A percentile compares a stretch with the other conserved stretches of the same genome.
Conservation (phyloP, 768 basidiomycete species). For the Melanogaster broomeanus region DNA sequence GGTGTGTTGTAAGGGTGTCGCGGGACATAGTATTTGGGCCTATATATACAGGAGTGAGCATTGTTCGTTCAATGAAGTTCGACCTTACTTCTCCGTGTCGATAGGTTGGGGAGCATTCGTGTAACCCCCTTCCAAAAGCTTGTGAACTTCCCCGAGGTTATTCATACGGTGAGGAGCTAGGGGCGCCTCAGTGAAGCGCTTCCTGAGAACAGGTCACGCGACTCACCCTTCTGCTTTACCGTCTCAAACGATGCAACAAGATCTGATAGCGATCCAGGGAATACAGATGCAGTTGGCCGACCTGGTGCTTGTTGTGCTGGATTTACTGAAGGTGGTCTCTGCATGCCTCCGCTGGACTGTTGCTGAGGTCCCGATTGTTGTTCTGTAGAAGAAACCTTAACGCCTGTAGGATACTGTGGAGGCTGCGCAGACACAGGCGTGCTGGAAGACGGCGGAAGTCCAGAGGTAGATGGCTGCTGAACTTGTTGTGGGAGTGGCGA, state of each 20-base stretch:
- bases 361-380: slow-evolving; percentile 34
- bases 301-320: slow-evolving; percentile 44
- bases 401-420: slow-evolving; percentile 70
- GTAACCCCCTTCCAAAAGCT: slow-evolving; percentile 92
- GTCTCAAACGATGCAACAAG: slow-evolving; percentile 93
- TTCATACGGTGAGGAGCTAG: slow-evolving; percentile 79
- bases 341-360: slow-evolving; percentile 42
- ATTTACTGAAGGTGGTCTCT: slow-evolving; percentile 55
- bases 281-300: slow-evolving; percentile 48
- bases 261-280: slow-evolving; percentile 88
- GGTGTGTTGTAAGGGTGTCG: slow-evolving; percentile 92
- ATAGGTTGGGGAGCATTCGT: slow-evolving; percentile 86
- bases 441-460: slow-evolving; percentile 8
- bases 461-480: slow-evolving; percentile 39
- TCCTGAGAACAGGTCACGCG: not conserved
- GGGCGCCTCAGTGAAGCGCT: slow-evolving; percentile 2
- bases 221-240: slow-evolving; percentile 92
- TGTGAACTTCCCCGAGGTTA: slow-evolving; percentile 88
- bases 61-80: slow-evolving; percentile 8
- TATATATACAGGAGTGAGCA: slow-evolving; percentile 34
- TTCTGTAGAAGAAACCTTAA: slow-evolving; percentile 52
- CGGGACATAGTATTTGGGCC: slow-evolving; percentile 96
- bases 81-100: slow-evolving; percentile 92
- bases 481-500: slow-evolving; percentile 54
- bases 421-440: slow-evolving; percentile 28